Evolutionary conservation across 2,329 filamentous ascomycete species (phyloP), one percentile per base, ranked within the genome.

Genomic region (Penicillium sp.): DNA sequence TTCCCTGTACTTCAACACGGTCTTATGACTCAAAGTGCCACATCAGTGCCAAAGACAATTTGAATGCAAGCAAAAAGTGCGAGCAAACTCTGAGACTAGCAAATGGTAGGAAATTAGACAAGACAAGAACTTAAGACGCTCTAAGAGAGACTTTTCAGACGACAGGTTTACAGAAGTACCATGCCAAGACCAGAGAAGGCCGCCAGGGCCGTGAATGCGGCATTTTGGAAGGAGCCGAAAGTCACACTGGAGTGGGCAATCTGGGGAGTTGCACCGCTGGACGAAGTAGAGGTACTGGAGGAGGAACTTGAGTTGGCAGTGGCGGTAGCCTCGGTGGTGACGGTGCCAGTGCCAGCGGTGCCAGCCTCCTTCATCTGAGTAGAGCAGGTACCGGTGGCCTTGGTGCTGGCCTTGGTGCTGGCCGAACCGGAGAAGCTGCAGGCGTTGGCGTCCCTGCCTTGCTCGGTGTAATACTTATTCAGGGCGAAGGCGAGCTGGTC

Each of bases 361-460:
- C 36, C 36, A 39, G 36, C 36, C 36, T 39, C 18, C 10, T 39
- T 39, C 5, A 76, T 70, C 53, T 75, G 61, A 0, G 58, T 33
- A 6, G 59, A 58, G 56, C 76, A 78, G 30, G 60, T 65, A 7
- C 72, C 74, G 5, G 68, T 69, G 2, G 72, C 57, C 10, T 55
- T 55, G n/a, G 64, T 65, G 20, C 72, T 56, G 1, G 65, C 60
- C 46, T 74, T 69, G 30, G 64, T 69, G 4, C 63, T 66, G 6
- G 76, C 76, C 11, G 69, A 69, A 10, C 75, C 75, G 16, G 55
- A 55, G 55, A 77, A 78, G 54, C 70, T 65, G 53, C 76, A 78
- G 38, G 74, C 74, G 16, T 63, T 65, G 11, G 65, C 65, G 10
- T 59, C 63, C 36, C 68, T 65, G 44, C 63, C 57, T 60, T 77